Base-by-base conservation (phyloP, 495 filamentous ascomycete species). In the Wilcoxina mikolae region DNA sequence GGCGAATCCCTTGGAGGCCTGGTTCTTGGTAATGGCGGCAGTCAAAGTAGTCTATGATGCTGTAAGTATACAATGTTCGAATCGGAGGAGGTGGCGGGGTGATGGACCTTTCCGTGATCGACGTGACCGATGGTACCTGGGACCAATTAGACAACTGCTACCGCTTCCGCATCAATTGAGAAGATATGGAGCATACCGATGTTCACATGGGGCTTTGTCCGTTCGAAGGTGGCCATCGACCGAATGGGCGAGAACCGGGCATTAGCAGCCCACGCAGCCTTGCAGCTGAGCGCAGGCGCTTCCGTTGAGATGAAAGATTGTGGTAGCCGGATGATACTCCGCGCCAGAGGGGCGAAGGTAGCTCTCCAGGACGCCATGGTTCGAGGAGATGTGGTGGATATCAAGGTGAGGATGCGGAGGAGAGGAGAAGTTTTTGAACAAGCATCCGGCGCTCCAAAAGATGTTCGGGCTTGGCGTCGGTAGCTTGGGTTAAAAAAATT, bases 111-210 rank as follows among this genome's bases (percentile, higher is more conserved):
- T 74, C 91, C 91, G 72, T 98, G 91, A 78, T 98, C 91, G 70
- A 98, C 91, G 74, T 98, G 91, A 58, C 91, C 91, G 73, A 98
- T 98, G 60, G 91, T 98, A 70, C 88, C 85, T 90, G 58, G 50
- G 53, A 41, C 49, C 20, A 41, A 55, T 56, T 20, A 57, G 28
- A 33, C 26, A 29, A 55, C 28, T 50, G n/a, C n/a, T n/a, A n/a
- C n/a, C n/a, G n/a, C n/a, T n/a, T n/a, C n/a, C n/a, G n/a, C 46
- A 29, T 10, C 24, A 26, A 38, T 49, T 12, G 4, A 15, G 24
- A 11, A 39, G 20, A 27, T 4, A 35, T 24, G 24, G 22, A 49
- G 54, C 75, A 60, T 76, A 88, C 87, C 91, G 65, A 98, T 90
- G 73, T 98, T 98, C 58, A 96, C 88, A 67, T 98, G 91, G 50